Evolutionary conservation across 2,329 filamentous ascomycete species (phyloP).

Genomic region (Botrytis porri): DNA sequence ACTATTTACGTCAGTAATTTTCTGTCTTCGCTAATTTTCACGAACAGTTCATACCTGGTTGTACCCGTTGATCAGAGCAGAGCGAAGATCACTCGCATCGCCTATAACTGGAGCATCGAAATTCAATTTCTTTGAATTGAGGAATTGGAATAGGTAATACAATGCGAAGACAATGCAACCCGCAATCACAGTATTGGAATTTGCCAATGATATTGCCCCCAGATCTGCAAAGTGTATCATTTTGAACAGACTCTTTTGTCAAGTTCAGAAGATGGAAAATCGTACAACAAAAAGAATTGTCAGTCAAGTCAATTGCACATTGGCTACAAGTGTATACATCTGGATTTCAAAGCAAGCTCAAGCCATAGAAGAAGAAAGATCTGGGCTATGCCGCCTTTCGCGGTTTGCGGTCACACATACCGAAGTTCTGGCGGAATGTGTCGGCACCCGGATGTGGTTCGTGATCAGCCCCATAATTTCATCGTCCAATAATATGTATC

Average conservation of each 20-base stretch:
- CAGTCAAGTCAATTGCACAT: neutral
- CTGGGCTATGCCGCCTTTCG: neutral
- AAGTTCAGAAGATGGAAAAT: neutral
- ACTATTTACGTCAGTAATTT: neutral
- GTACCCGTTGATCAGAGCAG: constrained; percentile 7
- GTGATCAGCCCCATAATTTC: neutral
- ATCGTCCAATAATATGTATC: neutral
- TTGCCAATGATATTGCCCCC: neutral
- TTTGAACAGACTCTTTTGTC: neutral
- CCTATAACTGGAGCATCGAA: constrained; percentile 5
- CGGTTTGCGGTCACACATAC: neutral
- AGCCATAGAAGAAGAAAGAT: neutral
- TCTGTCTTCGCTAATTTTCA: neutral
- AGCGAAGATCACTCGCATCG: constrained; percentile 1
- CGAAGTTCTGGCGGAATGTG: neutral
- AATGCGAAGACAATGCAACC: neutral
- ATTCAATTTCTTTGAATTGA: neutral
- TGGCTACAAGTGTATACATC: neutral
- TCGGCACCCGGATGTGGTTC: neutral
- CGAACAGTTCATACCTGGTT: neutral
- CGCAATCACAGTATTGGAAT: neutral
- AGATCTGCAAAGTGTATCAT: constrained; percentile 2
- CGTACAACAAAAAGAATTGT: neutral
- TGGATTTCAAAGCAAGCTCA: neutral
- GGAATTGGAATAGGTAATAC: neutral